Conservation (phyloP, 2,329 filamentous ascomycete genomes). For the Cercospora sp. region DNA sequence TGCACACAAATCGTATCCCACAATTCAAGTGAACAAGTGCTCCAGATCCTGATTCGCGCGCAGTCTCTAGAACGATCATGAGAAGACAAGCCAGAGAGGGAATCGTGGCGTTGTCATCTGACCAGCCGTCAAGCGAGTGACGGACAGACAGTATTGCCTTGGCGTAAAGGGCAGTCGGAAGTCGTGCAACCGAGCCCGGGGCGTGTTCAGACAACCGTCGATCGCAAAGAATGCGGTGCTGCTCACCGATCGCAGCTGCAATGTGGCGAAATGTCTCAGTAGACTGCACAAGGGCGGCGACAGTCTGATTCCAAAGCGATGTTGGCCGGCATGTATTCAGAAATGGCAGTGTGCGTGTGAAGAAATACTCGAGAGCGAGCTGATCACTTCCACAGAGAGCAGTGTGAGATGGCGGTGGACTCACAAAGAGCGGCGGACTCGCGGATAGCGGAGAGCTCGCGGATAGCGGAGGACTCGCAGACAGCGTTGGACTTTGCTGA, state of each 20-base stretch:
- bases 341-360: neutral
- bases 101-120: neutral
- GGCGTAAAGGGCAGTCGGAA: neutral
- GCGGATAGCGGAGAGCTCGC: too few relatives aligned
- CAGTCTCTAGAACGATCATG: neutral
- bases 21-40: neutral
- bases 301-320: neutral
- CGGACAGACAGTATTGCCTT: neutral
- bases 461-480: neutral
- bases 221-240: neutral
- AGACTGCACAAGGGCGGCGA: neutral
- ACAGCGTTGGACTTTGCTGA: neutral
- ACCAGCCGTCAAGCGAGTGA: neutral
- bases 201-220: neutral
- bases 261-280: neutral
- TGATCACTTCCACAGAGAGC: neutral
- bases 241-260: neutral
- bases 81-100: neutral
- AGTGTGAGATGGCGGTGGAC: neutral
- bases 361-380: neutral
- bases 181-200: neutral
- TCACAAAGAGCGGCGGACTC: neutral
- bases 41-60: neutral
- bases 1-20: neutral
- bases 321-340: neutral